These are phyloP conservation scores for Setomelanomma holmii DNA, from an alignment of 2,329 filamentous ascomycete genomes.

Conservation along the genomic window DNA sequence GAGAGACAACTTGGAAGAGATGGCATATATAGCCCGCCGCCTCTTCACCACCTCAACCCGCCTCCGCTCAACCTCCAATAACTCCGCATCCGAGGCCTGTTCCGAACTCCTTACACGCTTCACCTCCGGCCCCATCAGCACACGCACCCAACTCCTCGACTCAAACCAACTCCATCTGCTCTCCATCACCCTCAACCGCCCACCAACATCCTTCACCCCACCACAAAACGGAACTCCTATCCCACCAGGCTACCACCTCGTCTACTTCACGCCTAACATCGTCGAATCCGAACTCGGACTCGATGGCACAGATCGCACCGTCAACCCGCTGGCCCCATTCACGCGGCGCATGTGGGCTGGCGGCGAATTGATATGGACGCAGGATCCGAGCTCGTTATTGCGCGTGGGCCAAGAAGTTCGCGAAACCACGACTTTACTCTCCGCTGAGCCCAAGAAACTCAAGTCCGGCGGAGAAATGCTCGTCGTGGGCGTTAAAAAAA, in stretches of 20 bases:
- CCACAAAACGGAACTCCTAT: conserved; percentile 48
- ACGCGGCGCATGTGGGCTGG: conserved; percentile 90
- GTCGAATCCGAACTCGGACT: conserved; percentile 68
- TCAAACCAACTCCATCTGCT: conserved; percentile 44
- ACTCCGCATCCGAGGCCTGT: conserved; percentile 41
- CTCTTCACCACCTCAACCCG: conserved; percentile 25
- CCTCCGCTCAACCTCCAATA: too few species aligned
- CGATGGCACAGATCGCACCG: conserved; percentile 84
- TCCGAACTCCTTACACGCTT: conserved; percentile 41
- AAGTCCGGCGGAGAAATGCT: conserved; percentile 61
- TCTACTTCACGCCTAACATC: conserved; percentile 83
- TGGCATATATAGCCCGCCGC: conserved; percentile 27
- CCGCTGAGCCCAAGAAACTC: conserved; percentile 58
- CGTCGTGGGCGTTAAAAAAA: conserved; percentile 66
- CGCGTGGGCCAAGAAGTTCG: conserved; percentile 44
- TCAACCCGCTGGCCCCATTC: conserved; percentile 76
- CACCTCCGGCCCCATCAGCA: conserved; percentile 33
- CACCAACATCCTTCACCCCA: conserved; percentile 24
- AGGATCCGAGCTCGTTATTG: conserved; percentile 26
- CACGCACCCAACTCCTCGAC: conserved; percentile 40
- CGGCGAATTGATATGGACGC: conserved; percentile 69
- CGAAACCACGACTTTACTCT: conserved; percentile 56
- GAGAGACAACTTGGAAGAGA: too few species aligned
- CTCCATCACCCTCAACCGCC: conserved; percentile 35
- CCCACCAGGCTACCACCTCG: conserved; percentile 79